These are phyloP conservation scores for Schizophyllum amplum DNA, from an alignment of 1,284 basidiomycete genomes.

Conservation along the genomic window DNA sequence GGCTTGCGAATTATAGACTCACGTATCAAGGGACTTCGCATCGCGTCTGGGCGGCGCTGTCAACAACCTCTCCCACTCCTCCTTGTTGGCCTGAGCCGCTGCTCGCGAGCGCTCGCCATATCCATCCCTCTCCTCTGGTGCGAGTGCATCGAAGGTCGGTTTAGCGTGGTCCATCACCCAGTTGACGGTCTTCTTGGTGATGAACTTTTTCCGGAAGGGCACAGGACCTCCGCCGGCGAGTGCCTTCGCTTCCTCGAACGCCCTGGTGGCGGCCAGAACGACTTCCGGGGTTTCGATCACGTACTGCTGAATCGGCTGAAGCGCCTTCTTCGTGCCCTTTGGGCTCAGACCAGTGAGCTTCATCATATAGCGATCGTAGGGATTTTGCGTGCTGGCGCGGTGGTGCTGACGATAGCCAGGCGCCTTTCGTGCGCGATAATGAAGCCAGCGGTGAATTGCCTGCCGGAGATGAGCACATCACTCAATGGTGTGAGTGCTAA, in stretches of 20 bases:
- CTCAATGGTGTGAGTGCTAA: no score
- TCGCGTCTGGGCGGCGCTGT: background rate
- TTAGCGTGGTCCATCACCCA: background rate
- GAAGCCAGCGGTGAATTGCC: background rate
- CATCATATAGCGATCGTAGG: slow-evolving; percentile 1
- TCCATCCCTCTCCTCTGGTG: background rate
- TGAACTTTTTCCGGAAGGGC: background rate
- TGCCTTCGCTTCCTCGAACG: background rate
- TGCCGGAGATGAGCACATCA: no score
- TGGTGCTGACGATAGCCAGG: background rate
- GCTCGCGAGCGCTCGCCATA: background rate
- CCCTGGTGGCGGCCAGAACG: background rate
- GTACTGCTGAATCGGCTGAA: slow-evolving; percentile 5
- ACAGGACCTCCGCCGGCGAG: background rate
- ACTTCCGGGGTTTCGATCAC: slow-evolving; percentile 3
- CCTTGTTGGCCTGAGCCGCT: background rate
- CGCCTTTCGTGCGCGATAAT: slow-evolving; percentile 1
- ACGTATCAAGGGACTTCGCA: slow-evolving; percentile 1
- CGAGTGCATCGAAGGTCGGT: background rate
- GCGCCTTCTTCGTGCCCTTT: slow-evolving; percentile 1
- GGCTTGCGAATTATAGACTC: background rate
- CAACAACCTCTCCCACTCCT: background rate
- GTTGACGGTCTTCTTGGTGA: background rate
- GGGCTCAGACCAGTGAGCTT: slow-evolving; percentile 4
- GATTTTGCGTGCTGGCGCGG: background rate